phyloP scores from a whole-genome alignment of 306 rosid species.

The Vigna reflexopilosa region DNA sequence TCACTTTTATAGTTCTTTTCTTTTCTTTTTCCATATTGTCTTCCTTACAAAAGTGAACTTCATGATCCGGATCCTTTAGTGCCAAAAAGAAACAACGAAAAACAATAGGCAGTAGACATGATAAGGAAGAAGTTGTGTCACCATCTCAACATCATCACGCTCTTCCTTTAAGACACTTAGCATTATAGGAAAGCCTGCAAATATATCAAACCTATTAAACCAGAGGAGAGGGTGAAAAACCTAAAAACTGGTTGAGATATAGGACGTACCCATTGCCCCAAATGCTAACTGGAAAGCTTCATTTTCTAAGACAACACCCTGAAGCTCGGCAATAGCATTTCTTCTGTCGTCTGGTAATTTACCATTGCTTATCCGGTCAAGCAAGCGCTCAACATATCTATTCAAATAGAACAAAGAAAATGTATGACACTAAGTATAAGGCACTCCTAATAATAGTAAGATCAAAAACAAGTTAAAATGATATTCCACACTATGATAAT shows the following conservation, averaged over 20 bases:
- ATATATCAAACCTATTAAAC: conserved; percentile 24
- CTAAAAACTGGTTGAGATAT: neutral
- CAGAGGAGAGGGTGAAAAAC: neutral
- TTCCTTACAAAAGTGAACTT: neutral
- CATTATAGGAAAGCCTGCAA: conserved; percentile 80
- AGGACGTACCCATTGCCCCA: conserved; percentile 81
- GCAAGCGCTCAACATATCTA: conserved; percentile 85
- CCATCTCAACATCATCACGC: conserved; percentile 91
- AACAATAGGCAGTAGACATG: conserved; percentile 26
- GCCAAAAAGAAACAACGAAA: conserved; percentile 25
- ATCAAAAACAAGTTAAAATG: neutral
- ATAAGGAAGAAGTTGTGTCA: conserved; percentile 42
- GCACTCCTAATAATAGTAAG: conserved; percentile 18
- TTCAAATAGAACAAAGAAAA: conserved; percentile 32
- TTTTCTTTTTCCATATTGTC: neutral
- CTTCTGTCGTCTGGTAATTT: conserved; percentile 85
- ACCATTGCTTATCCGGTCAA: conserved; percentile 88
- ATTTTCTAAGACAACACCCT: conserved; percentile 75
- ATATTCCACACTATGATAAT: neutral
- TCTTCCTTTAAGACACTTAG: conserved; percentile 78
- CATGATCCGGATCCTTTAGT: conserved; percentile 25
- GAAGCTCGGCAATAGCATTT: conserved; percentile 79
- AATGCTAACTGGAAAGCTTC: conserved; percentile 74
- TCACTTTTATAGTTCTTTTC: neutral
- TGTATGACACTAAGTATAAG: conserved; percentile 22